Percentiles rank a stretch among this genome's conserved stretches.
Conservation (phyloP, 768 basidiomycete genomes). For the Boletus reticuloceps region DNA sequence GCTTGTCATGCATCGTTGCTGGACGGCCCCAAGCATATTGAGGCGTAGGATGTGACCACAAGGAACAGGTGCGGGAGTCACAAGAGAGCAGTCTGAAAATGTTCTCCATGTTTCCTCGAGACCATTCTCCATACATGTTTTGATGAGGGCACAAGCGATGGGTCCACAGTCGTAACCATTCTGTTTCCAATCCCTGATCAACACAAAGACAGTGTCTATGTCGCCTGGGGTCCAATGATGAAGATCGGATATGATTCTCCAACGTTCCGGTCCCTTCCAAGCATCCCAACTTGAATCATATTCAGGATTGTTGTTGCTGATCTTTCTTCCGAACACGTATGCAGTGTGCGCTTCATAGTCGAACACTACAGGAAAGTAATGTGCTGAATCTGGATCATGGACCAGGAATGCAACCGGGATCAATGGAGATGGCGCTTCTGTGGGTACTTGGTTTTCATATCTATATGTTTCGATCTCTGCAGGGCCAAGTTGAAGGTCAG, state of each 20-base stretch:
- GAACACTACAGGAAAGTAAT: background rate
- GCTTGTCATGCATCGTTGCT: background rate
- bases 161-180: slow-evolving; percentile 11
- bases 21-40: background rate
- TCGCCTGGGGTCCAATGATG: background rate
- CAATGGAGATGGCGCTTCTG: background rate
- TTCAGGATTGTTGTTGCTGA: background rate
- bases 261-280: slow-evolving; percentile 1
- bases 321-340: background rate
- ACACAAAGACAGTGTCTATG: background rate
- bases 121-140: background rate
- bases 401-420: background rate
- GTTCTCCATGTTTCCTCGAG: background rate
- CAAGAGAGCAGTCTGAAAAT: background rate
- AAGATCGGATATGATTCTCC: background rate
- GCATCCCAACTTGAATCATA: background rate
- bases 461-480: no score
- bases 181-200: background rate
- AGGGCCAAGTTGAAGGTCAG: no score
- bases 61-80: background rate
- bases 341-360: background rate
- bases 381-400: background rate
- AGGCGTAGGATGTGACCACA: background rate
- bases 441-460: background rate
- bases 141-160: background rate